Base-by-base conservation (phyloP, 2,329 filamentous ascomycete species). In the Curvularia hawaiiensis region DNA sequence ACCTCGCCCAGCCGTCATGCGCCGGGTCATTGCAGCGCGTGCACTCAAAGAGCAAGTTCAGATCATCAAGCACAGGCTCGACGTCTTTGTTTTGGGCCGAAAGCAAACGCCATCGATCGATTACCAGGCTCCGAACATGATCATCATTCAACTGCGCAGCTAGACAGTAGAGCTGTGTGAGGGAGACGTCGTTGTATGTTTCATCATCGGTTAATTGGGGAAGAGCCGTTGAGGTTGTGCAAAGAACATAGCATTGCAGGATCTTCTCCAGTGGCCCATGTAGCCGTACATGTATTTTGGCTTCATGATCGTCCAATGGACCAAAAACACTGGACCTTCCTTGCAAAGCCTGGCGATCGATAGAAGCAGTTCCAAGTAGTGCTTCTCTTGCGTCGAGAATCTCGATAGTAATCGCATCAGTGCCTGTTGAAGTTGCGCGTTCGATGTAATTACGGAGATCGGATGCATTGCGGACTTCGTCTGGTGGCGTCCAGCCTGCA, bases 401-500 rank as follows among this genome's bases (percentile, higher is more conserved):
- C 20, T 60, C 51, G 26, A 58, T 50, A 3, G 30, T 35, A 30
- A 53, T 20, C 4, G 16, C 12, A 20, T 41, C 24, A 7, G 20
- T 9, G n/a, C 46, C 38, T 18, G 49, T 28, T 14, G 33, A 50
- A 8, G 9, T 4, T 8, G 30, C 12, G 18, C 41, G 20, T 14
- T 24, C n/a, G 14, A 58, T 46, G 8, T 59, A 61, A 12, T 35
- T 31, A 12, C 46, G 11, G 9, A 56, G 44, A 41, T 61, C 54
- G 4, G 54, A 50, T 31, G 22, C 14, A 18, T 59, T 59, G 2
- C 55, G 60, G 26, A 61, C 14, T 4, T 39, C 7, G 33, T 59
- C 52, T 35, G 58, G 46, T 8, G 58, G 58, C 9, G 56, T 6
- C 50, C 49, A 61, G 10, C 60, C 58, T 9, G 31, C 55, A 18